A percentile compares a stretch with the other conserved stretches of the same genome.
phyloP scores from a whole-genome alignment of 768 basidiomycete genomes.

The Suillus clintonianus region DNA sequence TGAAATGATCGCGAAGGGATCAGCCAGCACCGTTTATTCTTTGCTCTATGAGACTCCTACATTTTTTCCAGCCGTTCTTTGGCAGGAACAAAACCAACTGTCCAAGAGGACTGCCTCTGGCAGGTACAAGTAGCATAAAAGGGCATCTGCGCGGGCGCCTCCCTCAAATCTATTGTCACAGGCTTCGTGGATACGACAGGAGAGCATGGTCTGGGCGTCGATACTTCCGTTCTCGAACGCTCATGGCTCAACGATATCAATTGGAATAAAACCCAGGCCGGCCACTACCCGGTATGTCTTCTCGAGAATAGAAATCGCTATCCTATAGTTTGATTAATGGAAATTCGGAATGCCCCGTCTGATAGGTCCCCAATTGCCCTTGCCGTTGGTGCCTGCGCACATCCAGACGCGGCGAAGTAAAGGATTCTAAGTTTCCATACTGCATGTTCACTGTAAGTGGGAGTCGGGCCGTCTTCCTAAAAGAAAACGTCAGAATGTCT shows the following conservation, averaged over 20 bases:
- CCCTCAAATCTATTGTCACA: constrained; percentile 43
- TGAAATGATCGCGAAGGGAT: constrained; percentile 48
- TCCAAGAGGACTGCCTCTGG: constrained; percentile 24
- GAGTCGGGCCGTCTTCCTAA: constrained; percentile 35
- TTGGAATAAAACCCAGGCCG: constrained; percentile 46
- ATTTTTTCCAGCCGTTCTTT: constrained; percentile 6
- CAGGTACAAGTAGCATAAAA: constrained; percentile 39
- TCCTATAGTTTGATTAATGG: not conserved
- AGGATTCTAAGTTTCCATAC: constrained; percentile 29
- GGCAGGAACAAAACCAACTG: constrained; percentile 23
- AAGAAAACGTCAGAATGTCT: not conserved
- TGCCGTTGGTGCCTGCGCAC: constrained; percentile 21
- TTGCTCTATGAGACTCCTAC: not conserved
- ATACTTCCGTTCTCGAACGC: constrained; percentile 38
- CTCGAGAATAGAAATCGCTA: not conserved
- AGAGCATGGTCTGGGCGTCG: constrained; percentile 31
- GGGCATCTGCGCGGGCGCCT: constrained; percentile 30
- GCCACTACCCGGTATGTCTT: constrained; percentile 41
- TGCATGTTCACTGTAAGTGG: constrained; percentile 34
- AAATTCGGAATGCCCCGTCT: constrained; percentile 6
- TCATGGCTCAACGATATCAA: constrained; percentile 47
- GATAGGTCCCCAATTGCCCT: constrained; percentile 46
- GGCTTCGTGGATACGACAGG: constrained; percentile 43
- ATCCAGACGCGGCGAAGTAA: constrained; percentile 39
- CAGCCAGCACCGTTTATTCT: constrained; percentile 21